Evolutionary conservation across 192 early-diverging fungal species (phyloP).

Genomic region (Coemansia sp.): DNA sequence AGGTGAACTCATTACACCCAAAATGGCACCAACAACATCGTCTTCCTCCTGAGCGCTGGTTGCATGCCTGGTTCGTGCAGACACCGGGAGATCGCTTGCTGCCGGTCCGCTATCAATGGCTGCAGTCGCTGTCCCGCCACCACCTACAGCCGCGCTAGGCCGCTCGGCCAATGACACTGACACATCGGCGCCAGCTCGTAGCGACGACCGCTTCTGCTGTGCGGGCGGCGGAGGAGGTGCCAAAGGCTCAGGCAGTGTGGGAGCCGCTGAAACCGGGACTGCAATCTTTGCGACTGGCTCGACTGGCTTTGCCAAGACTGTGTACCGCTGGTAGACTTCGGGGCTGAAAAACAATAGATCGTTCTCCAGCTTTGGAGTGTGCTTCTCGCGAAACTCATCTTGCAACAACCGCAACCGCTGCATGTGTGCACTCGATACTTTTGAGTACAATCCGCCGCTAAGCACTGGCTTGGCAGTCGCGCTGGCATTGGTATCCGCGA

Average conservation of each 20-base stretch:
- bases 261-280: not conserved
- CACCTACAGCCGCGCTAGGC: not conserved
- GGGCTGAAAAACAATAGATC: conserved; percentile 26
- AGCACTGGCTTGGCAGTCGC: not conserved
- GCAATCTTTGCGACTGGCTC: not conserved
- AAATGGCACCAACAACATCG: conserved; percentile 43
- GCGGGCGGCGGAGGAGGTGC: not conserved
- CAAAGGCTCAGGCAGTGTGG: not conserved
- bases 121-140: not conserved
- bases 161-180: not conserved
- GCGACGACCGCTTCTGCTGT: conserved; percentile 45
- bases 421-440: conserved; percentile 3
- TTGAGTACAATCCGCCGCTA: not conserved
- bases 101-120: not conserved
- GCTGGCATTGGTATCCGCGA: not conserved
- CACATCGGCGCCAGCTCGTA: conserved; percentile 13
- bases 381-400: conserved; percentile 20
- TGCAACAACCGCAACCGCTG: conserved; percentile 15
- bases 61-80: not conserved
- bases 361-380: conserved; percentile 13
- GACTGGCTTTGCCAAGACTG: not conserved
- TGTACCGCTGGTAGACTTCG: conserved; percentile 39
- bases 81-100: not conserved
- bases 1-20: conserved; percentile 46
- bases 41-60: not conserved